These are phyloP conservation scores for Pestalotiopsis sp. DNA, from an alignment of 2,329 filamentous ascomycete genomes.

Conservation along the genomic window DNA sequence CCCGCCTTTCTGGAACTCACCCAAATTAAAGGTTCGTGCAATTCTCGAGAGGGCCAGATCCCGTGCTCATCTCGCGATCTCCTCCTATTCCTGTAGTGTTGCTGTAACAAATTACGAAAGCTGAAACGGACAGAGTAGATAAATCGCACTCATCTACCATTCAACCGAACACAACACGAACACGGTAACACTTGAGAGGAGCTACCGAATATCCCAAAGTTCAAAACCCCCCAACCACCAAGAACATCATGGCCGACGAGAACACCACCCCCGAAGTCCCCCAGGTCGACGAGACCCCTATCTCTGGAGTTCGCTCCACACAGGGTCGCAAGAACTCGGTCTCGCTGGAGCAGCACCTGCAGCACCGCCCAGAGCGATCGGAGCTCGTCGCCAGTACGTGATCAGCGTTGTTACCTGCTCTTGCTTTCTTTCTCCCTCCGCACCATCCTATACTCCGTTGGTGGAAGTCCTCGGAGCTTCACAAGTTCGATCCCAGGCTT, in stretches of 20 bases:
- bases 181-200: slow-evolving; percentile 4
- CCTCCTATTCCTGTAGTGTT: not conserved
- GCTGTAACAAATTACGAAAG: not conserved
- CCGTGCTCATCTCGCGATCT: not conserved
- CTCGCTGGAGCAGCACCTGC: slow-evolving; percentile 68
- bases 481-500: not conserved
- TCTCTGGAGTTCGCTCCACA: slow-evolving; percentile 55
- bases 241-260: slow-evolving; percentile 36
- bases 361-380: slow-evolving; percentile 73
- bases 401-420: not conserved
- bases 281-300: slow-evolving; percentile 54
- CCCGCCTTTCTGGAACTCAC: not conserved
- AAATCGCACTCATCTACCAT: not conserved
- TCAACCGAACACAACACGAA: slow-evolving; percentile 5
- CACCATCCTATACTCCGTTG: not conserved
- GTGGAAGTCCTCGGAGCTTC: not conserved
- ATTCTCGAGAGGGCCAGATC: not conserved
- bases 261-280: slow-evolving; percentile 34
- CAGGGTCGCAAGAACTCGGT: slow-evolving; percentile 63
- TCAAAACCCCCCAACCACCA: not conserved
- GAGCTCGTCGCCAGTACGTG: slow-evolving; percentile 77
- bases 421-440: not conserved
- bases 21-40: not conserved
- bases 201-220: not conserved
- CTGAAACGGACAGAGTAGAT: not conserved